phyloP scores from a whole-genome alignment of 371 early-diverging fungal species.

The Mucor saturninus region DNA sequence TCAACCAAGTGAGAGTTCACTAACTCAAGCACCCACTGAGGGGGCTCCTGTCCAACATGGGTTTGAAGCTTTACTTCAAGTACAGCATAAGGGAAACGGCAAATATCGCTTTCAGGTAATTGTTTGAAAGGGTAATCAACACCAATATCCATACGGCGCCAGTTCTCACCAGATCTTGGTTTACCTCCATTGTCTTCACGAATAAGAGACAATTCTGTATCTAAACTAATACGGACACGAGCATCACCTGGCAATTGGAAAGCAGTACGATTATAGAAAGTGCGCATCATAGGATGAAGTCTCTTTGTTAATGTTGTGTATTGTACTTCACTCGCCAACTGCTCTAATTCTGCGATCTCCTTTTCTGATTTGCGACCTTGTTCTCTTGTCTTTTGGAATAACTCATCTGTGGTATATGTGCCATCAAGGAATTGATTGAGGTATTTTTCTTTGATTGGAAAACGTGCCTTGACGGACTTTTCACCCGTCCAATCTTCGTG shows the following conservation, averaged over 20 bases:
- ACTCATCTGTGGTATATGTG: constrained; percentile 78
- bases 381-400: constrained; percentile 84
- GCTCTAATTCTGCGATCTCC: constrained; percentile 80
- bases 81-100: constrained; percentile 97
- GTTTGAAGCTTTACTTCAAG: constrained; percentile 99
- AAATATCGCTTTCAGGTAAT: constrained; percentile 85
- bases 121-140: constrained; percentile 93
- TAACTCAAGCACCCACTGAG: constrained; percentile 95
- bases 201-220: constrained; percentile 97
- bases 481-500: constrained; percentile 99
- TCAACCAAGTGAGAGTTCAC: constrained; percentile 93
- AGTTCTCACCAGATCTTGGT: constrained; percentile 81
- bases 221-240: constrained; percentile 96
- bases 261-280: constrained; percentile 99
- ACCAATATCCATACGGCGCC: constrained; percentile 95
- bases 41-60: constrained; percentile 89
- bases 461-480: constrained; percentile 94
- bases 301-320: constrained; percentile 74
- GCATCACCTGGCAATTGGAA: constrained; percentile 99
- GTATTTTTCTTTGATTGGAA: constrained; percentile 95
- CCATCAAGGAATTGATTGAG: constrained; percentile 89
- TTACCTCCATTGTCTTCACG: constrained; percentile 91
- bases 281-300: constrained; percentile 90
- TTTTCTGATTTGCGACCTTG: constrained; percentile 81
- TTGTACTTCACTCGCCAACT: constrained; percentile 88